phyloP scores from a whole-genome alignment of 352 stramenopile species.

The Phytophthora quininea region DNA sequence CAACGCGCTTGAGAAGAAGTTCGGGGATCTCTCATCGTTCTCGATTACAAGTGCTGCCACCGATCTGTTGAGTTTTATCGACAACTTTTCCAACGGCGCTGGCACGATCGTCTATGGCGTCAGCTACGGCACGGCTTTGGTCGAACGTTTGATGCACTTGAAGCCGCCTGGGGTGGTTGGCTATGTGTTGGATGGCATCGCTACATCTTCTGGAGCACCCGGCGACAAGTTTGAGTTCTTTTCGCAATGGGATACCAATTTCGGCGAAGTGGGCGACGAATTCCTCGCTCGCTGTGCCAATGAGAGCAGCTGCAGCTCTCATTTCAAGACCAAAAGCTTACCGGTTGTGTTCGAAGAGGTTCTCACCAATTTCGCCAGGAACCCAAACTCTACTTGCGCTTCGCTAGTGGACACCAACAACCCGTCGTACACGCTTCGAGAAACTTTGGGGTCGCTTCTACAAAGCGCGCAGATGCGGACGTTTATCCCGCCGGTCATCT shows the following conservation, averaged over 20 bases:
- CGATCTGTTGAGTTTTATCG: conserved; percentile 28
- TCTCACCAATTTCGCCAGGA: conserved; percentile 15
- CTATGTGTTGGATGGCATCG: conserved; percentile 36
- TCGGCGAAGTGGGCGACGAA: conserved; percentile 27
- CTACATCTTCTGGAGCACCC: conserved; percentile 29
- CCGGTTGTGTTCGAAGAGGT: conserved; percentile 2
- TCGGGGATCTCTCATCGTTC: conserved; percentile 39
- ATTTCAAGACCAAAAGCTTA: conserved; percentile 13
- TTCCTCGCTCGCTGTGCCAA: conserved; percentile 26
- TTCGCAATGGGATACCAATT: conserved; percentile 38
- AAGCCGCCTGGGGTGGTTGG: conserved; percentile 10
- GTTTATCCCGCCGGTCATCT: conserved; percentile 36
- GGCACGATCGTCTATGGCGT: conserved; percentile 35
- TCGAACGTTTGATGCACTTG: conserved; percentile 47
- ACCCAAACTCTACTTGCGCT: conserved; percentile 22
- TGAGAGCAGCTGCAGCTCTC: conserved; percentile 13
- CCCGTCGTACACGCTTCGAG: conserved; percentile 22
- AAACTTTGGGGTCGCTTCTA: conserved; percentile 26
- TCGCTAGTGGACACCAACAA: background rate
- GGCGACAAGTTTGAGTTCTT: conserved; percentile 29
- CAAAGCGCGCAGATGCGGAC: conserved; percentile 12
- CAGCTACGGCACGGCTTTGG: conserved; percentile 50
- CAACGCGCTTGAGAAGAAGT: conserved; percentile 30
- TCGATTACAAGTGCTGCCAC: conserved; percentile 37
- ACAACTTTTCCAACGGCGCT: conserved; percentile 5